Conservation (phyloP, 2,329 filamentous ascomycete genomes). For the Talaromyces sp. region DNA sequence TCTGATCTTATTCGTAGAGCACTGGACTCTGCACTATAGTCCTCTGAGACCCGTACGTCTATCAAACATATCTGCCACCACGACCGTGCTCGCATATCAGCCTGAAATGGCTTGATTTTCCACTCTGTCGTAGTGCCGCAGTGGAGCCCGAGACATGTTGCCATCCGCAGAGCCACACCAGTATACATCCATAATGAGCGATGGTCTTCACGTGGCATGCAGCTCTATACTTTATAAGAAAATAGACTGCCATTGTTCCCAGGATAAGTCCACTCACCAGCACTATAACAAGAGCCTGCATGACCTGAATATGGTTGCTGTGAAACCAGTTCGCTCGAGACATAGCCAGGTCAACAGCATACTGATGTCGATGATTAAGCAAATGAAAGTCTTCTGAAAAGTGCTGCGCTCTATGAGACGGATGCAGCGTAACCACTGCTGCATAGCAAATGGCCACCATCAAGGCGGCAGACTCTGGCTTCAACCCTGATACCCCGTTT, state of each 20-base stretch:
- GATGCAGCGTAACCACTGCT: constrained; percentile 14
- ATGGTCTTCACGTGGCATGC: constrained; percentile 10
- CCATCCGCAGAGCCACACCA: constrained; percentile 14
- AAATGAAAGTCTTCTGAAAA: constrained; percentile 10
- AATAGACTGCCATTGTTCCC: background rate
- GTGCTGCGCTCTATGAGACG: constrained; percentile 5
- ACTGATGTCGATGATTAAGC: constrained; percentile 3
- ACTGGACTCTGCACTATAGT: constrained; percentile 5
- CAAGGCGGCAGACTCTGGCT: background rate
- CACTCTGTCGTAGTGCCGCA: constrained; percentile 9
- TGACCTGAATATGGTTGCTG: constrained; percentile 11
- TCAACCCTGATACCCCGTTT: background rate
- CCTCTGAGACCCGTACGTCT: constrained; percentile 10
- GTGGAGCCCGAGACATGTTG: constrained; percentile 15
- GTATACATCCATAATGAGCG: constrained; percentile 14
- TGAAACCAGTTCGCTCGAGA: constrained; percentile 11
- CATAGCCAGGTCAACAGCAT: constrained; percentile 13
- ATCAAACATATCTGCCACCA: constrained; percentile 16
- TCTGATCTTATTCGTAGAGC: background rate
- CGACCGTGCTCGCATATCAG: constrained; percentile 15
- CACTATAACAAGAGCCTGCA: constrained; percentile 15
- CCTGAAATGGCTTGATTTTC: constrained; percentile 13
- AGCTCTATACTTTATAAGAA: constrained; percentile 6
- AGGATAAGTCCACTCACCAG: constrained; percentile 8
- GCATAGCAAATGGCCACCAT: constrained; percentile 10